A percentile compares a stretch with the other conserved stretches of the same genome.
Conservation (phyloP, 805 yeast genomes). For the Cyberlindnera misumaiensis region DNA sequence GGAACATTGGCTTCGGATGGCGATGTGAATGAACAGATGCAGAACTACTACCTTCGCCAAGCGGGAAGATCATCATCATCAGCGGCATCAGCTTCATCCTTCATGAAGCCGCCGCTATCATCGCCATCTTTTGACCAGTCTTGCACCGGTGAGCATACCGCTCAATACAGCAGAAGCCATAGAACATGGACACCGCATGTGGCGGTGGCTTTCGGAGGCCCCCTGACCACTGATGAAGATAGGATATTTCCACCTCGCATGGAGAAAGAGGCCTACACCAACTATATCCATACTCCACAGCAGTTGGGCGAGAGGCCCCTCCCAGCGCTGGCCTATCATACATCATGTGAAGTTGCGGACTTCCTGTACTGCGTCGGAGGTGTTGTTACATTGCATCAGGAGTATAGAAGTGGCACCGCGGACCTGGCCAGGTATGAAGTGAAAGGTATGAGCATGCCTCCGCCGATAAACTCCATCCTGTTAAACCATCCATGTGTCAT, state of each 20-base stretch:
- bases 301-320: slow-evolving; percentile 33
- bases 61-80: no score
- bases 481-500: slow-evolving; percentile 36
- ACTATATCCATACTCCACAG: slow-evolving; percentile 24
- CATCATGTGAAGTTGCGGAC: slow-evolving; percentile 32
- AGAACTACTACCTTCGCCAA: no score
- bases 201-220: not conserved
- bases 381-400: slow-evolving; percentile 15
- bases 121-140: no score
- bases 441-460: slow-evolving; percentile 37
- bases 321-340: slow-evolving; percentile 39
- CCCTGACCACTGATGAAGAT: no score
- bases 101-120: no score
- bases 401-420: slow-evolving; percentile 19
- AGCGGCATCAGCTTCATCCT: no score
- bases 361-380: slow-evolving; percentile 43
- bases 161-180: not conserved
- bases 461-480: slow-evolving; percentile 36
- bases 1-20: not conserved
- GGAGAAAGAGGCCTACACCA: slow-evolving; percentile 12
- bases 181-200: slow-evolving; percentile 1
- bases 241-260: slow-evolving; percentile 1
- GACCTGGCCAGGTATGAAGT: slow-evolving; percentile 30
- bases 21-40: not conserved
- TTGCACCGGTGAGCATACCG: no score